Evolutionary conservation across 768 basidiomycete genomes (phyloP).

Genomic region (Cubamyces sp.): DNA sequence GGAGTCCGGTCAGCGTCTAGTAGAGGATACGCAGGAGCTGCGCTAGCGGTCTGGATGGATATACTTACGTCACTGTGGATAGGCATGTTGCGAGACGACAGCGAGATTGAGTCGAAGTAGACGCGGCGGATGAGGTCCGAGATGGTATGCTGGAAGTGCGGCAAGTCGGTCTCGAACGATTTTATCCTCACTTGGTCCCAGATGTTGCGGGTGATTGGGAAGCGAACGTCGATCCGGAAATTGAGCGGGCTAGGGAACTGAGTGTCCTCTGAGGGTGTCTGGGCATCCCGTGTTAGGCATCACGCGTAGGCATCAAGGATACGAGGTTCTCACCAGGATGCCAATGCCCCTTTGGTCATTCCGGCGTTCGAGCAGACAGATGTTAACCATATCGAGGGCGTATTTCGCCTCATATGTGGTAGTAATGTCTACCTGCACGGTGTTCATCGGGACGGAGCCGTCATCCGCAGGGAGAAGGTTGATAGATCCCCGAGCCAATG

Average conservation of each 20-base stretch:
- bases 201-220: not conserved
- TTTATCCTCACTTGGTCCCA: not conserved
- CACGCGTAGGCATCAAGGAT: no score
- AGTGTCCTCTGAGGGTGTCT: conserved; percentile 1
- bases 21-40: not conserved
- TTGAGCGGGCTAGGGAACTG: not conserved
- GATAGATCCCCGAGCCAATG: conserved; percentile 19
- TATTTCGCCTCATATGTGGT: not conserved
- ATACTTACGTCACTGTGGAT: conserved; percentile 8
- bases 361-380: conserved; percentile 28
- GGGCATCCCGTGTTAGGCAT: not conserved
- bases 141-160: conserved; percentile 5
- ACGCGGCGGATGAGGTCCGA: not conserved
- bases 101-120: conserved; percentile 11
- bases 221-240: conserved; percentile 5
- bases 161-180: conserved; percentile 17
- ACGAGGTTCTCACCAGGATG: conserved; percentile 12
- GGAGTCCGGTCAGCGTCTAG: not conserved
- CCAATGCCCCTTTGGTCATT: conserved; percentile 18
- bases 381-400: conserved; percentile 12
- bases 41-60: no score
- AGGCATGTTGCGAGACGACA: not conserved
- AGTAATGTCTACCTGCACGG: conserved; percentile 25
- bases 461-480: conserved; percentile 17
- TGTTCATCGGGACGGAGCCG: not conserved